A percentile compares a stretch with the other conserved stretches of the same genome.
Evolutionary conservation across 441 rosid genomes (phyloP).

Genomic region (Biscutella laevigata): DNA sequence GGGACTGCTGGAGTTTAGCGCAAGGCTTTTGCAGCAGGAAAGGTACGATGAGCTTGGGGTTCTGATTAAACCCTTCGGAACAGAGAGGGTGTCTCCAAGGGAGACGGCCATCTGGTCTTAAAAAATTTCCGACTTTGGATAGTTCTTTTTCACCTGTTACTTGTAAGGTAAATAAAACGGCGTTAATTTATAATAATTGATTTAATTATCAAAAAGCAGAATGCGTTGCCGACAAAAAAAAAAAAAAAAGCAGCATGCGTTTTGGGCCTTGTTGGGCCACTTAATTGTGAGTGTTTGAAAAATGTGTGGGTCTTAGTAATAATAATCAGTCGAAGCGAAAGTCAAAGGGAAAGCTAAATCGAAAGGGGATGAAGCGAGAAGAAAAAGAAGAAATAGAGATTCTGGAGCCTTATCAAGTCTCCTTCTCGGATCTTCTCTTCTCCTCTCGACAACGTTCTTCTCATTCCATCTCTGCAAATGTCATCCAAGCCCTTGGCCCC

Average conservation of each 20-base stretch:
- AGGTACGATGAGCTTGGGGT: slow-evolving; percentile 60
- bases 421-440: slow-evolving; percentile 42
- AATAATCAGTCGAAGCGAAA: too few relatives aligned
- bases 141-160: too few relatives aligned
- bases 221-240: too few relatives aligned
- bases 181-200: too few relatives aligned
- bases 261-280: too few relatives aligned
- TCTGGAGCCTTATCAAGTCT: slow-evolving; percentile 43
- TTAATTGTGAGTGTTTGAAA: too few relatives aligned
- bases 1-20: slow-evolving; percentile 63
- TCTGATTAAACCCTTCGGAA: slow-evolving; percentile 60
- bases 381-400: slow-evolving; percentile 37
- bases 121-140: too few relatives aligned
- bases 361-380: neutral
- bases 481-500: slow-evolving; percentile 67
- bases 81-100: slow-evolving; percentile 56
- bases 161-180: too few relatives aligned
- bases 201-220: too few relatives aligned
- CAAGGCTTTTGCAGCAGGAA: slow-evolving; percentile 46
- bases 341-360: too few relatives aligned
- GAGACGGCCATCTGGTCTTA: slow-evolving; percentile 76
- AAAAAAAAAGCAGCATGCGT: too few relatives aligned
- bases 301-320: too few relatives aligned
- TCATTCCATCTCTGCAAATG: slow-evolving; percentile 27
- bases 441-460: slow-evolving; percentile 29